A percentile compares a stretch with the other conserved stretches of the same genome.
phyloP scores from a whole-genome alignment of 208 protist genomes.

The Novymonas esmeraldas region DNA sequence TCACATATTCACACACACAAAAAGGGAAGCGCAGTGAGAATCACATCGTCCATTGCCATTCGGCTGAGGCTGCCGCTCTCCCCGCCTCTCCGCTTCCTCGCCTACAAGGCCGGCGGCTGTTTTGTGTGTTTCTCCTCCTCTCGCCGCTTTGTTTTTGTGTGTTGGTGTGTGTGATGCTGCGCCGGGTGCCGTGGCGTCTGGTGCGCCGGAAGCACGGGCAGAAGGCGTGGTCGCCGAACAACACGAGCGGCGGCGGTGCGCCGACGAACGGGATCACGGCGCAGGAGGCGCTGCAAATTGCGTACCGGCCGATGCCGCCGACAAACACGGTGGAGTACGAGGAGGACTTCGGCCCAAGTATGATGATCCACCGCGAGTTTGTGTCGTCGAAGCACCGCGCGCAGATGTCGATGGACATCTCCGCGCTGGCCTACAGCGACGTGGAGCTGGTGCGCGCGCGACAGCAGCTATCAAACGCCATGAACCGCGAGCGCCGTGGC shows the following conservation, averaged over 20 bases:
- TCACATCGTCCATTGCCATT: no score
- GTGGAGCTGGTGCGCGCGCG: constrained; percentile 62
- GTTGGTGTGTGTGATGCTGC: constrained; percentile 30
- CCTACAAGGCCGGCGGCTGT: not conserved
- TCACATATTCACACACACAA: no score
- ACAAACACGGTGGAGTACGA: constrained; percentile 85
- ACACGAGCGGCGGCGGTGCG: constrained; percentile 57
- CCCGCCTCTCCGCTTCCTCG: no score
- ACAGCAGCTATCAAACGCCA: constrained; percentile 67
- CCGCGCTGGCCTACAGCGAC: constrained; percentile 76
- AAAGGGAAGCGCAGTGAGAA: no score
- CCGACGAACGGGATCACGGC: constrained; percentile 74
- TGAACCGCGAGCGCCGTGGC: constrained; percentile 78
- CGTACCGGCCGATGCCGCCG: constrained; percentile 83
- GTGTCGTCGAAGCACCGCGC: constrained; percentile 65
- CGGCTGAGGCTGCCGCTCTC: no score
- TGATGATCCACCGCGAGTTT: constrained; percentile 90
- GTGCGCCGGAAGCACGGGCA: constrained; percentile 72
- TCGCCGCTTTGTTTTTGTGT: not conserved
- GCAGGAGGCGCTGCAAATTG: constrained; percentile 80
- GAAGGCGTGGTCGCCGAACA: constrained; percentile 77
- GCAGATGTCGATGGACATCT: constrained; percentile 60
- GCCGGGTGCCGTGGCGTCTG: constrained; percentile 8
- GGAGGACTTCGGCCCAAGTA: constrained; percentile 83
- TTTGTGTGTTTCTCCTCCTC: not conserved